phyloP scores from a whole-genome alignment of 441 rosid species.

The Populus hybrid region DNA sequence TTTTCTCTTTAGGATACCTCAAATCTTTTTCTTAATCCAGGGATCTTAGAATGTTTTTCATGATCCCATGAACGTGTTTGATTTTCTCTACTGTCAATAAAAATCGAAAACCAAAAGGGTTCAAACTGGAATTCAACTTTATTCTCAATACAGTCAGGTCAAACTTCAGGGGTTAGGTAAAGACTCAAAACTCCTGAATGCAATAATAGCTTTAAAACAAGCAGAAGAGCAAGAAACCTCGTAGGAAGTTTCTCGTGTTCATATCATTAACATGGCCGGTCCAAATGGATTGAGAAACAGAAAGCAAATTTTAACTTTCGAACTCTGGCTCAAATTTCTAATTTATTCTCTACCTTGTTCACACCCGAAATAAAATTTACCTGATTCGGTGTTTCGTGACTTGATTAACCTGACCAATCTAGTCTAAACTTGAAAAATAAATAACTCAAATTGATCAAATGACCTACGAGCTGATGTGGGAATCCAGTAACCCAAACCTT shows the following conservation, averaged over 20 bases:
- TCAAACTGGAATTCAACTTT: background rate
- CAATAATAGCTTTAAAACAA: background rate
- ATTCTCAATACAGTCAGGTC: background rate
- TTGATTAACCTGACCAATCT: no score
- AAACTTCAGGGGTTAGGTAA: background rate
- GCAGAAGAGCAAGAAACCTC: background rate
- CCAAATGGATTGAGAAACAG: background rate
- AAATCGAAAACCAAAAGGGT: background rate
- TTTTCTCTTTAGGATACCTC: background rate
- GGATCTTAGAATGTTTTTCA: background rate
- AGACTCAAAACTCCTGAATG: background rate
- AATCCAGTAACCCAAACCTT: no score
- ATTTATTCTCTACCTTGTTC: background rate
- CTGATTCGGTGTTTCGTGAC: no score
- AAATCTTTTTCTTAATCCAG: background rate
- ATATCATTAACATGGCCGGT: no score
- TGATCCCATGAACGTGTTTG: no score
- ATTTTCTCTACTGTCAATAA: no score
- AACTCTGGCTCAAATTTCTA: background rate
- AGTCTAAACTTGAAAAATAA: no score
- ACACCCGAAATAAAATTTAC: no score
- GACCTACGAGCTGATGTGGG: no score
- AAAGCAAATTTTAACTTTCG: background rate
- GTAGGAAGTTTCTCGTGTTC: background rate
- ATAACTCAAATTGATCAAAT: no score